phyloP scores from a whole-genome alignment of 2,329 filamentous ascomycete species.

The Sporothrix brasiliensis region DNA sequence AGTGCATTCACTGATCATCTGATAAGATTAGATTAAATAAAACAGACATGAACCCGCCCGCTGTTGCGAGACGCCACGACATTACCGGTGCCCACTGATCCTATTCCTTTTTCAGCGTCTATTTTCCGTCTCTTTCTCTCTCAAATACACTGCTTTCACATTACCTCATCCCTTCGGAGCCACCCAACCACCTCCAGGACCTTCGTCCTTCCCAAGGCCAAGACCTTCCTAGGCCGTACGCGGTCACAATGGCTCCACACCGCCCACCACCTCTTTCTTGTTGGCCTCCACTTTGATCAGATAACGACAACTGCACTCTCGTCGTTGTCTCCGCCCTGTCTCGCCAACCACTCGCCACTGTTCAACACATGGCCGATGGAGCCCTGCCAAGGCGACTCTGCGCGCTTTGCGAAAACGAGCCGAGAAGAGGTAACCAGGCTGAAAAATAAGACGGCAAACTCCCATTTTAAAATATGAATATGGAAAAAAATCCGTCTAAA shows the following conservation, averaged over 20 bases:
- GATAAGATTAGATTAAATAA: conserved; percentile 35
- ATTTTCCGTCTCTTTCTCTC: not conserved
- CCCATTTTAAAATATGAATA: no score
- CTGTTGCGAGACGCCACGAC: not conserved
- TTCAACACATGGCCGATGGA: not conserved
- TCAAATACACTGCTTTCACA: not conserved
- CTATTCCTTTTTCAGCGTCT: not conserved
- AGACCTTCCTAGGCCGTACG: not conserved
- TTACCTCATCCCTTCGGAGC: not conserved
- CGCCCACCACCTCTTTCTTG: not conserved
- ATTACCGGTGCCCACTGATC: not conserved
- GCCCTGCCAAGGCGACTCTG: conserved; percentile 17
- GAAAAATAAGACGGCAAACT: not conserved
- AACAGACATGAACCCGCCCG: not conserved
- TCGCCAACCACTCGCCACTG: not conserved
- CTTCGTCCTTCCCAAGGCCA: not conserved
- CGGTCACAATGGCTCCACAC: conserved; percentile 1
- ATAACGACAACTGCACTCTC: conserved; percentile 2
- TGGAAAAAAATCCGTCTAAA: not conserved
- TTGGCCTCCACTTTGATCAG: conserved; percentile 6
- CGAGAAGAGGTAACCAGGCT: not conserved
- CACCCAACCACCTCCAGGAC: not conserved
- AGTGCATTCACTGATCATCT: conserved; percentile 34
- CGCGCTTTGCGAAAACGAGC: not conserved
- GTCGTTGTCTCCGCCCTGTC: not conserved